Evolutionary conservation across 2,329 filamentous ascomycete species (phyloP).

Genomic region (Celoporthe dispersa): DNA sequence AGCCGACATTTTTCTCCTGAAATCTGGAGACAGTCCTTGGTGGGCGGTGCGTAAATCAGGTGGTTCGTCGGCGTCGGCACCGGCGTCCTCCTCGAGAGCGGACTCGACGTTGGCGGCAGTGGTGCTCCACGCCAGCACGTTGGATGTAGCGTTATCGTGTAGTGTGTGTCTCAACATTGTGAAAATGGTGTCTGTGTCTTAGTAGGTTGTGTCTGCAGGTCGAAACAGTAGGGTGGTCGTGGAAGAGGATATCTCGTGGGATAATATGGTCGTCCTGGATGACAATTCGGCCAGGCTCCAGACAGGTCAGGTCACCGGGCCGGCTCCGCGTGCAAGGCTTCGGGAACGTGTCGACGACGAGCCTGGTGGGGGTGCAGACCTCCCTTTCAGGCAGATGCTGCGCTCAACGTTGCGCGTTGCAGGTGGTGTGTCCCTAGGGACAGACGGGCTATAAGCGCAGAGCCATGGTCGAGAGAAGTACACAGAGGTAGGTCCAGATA

Average conservation of each 20-base stretch:
- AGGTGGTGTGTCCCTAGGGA: constrained; percentile 49
- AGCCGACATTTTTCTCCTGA: constrained; percentile 48
- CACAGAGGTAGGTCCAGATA: constrained; percentile 18
- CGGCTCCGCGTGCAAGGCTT: constrained; percentile 11
- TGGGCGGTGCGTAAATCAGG: constrained; percentile 61
- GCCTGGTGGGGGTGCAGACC: constrained; percentile 22
- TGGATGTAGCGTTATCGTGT: constrained; percentile 45
- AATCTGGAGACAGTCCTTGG: constrained; percentile 41
- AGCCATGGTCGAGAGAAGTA: constrained; percentile 35
- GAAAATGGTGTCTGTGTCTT: constrained; percentile 18
- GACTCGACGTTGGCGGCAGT: constrained; percentile 49
- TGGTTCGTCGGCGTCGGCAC: constrained; percentile 84
- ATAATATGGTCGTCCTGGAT: constrained; percentile 18
- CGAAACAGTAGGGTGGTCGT: constrained; percentile 17
- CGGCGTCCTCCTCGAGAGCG: constrained; percentile 62
- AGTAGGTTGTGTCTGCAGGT: constrained; percentile 12
- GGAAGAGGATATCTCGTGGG: constrained; percentile 22
- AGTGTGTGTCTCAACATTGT: constrained; percentile 39
- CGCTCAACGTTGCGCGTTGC: constrained; percentile 31
- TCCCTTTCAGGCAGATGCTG: constrained; percentile 28
- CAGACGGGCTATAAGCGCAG: constrained; percentile 41
- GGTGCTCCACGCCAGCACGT: constrained; percentile 51
- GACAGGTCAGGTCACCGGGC: constrained; percentile 21
- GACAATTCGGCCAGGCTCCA: constrained; percentile 17
- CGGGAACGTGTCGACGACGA: constrained; percentile 18